phyloP scores from a whole-genome alignment of 2,329 filamentous ascomycete genomes.

The Botryotinia narcissicola region DNA sequence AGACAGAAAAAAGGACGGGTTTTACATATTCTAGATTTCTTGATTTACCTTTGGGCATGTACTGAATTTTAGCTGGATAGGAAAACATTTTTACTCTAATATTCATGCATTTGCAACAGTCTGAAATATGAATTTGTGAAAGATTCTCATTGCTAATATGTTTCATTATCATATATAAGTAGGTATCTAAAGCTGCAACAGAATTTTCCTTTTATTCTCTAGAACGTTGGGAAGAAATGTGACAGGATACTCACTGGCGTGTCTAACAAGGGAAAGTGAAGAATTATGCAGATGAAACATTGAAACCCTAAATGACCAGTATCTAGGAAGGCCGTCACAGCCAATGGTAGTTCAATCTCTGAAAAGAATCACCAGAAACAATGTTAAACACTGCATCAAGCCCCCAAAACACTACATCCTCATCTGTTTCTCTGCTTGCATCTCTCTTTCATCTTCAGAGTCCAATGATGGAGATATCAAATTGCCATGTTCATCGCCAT shows the following conservation, averaged over 20 bases:
- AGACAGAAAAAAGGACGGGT: background rate
- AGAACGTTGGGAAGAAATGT: fast-evolving
- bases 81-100: background rate
- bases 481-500: background rate
- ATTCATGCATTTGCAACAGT: background rate
- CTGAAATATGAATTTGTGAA: background rate
- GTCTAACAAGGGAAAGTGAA: background rate
- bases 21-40: background rate
- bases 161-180: background rate
- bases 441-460: background rate
- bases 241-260: background rate
- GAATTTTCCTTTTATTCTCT: background rate
- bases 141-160: fast-evolving
- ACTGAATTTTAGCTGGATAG: background rate
- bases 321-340: background rate
- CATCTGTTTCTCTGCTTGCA: background rate
- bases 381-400: background rate
- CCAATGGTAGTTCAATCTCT: background rate
- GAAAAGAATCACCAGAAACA: background rate
- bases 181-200: background rate
- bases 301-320: background rate
- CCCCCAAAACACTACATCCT: background rate
- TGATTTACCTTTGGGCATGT: background rate
- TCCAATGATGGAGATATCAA: background rate
- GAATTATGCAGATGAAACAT: no score